phyloP scores from a whole-genome alignment of 352 stramenopile species.

The Globisporangium sylvaticum region DNA sequence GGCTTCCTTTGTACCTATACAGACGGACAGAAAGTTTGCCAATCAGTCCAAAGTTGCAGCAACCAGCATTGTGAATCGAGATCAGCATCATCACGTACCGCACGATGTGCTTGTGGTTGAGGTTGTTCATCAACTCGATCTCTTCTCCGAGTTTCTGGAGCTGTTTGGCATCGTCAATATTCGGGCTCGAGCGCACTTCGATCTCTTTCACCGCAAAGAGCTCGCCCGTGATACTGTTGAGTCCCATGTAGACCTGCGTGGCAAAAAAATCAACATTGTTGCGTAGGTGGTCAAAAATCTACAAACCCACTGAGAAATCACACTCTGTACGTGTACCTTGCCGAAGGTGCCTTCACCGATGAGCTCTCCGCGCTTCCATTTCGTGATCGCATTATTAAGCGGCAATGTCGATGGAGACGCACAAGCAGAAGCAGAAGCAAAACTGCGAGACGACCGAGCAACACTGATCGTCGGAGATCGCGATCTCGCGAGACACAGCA shows the following conservation, averaged over 20 bases:
- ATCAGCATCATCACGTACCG: slow-evolving; percentile 48
- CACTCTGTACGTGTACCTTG: slow-evolving; percentile 10
- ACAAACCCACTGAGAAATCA: neutral
- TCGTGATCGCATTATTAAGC: slow-evolving; percentile 35
- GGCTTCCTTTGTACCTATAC: slow-evolving; percentile 75
- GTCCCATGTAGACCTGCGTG: slow-evolving; percentile 89
- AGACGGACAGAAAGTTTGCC: neutral
- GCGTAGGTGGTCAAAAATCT: neutral
- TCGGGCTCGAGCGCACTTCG: slow-evolving; percentile 59
- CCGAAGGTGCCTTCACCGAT: slow-evolving; percentile 95
- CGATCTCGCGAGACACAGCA: slow-evolving; percentile 7
- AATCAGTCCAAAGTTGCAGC: neutral
- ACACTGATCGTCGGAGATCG: slow-evolving; percentile 17
- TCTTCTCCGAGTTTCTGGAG: slow-evolving; percentile 84
- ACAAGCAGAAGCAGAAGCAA: neutral
- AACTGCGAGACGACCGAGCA: slow-evolving; percentile 2
- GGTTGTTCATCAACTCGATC: slow-evolving; percentile 93
- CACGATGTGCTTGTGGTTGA: slow-evolving; percentile 95
- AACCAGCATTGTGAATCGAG: neutral
- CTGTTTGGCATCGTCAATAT: slow-evolving; percentile 49
- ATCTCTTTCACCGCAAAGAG: slow-evolving; percentile 91
- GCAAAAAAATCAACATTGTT: neutral
- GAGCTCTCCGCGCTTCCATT: slow-evolving; percentile 92
- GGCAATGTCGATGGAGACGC: slow-evolving; percentile 9
- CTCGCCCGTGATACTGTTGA: slow-evolving; percentile 91